A percentile compares a stretch with the other conserved stretches of the same genome.
Conservation (phyloP, 2,329 filamentous ascomycete genomes). For the Colletotrichum cordylinicola region DNA sequence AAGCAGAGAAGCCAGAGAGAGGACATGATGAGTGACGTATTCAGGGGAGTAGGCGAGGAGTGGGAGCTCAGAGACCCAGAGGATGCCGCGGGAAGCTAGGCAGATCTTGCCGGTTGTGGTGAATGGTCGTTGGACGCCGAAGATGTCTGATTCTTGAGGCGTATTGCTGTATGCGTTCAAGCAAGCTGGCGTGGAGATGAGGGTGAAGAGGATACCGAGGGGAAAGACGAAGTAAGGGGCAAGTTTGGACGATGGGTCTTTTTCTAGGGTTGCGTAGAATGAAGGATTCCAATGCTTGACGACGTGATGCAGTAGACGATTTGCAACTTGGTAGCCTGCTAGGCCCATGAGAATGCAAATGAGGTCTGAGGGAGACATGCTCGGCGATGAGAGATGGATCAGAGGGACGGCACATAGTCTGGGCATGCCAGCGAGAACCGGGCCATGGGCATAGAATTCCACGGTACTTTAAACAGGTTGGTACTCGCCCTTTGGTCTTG, state of each 20-base stretch:
- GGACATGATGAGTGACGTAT: conserved; percentile 17
- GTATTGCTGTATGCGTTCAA: conserved; percentile 1
- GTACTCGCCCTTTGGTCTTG: not conserved
- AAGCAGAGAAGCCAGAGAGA: conserved; percentile 8
- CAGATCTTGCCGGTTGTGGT: conserved; percentile 9
- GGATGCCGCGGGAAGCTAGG: conserved; percentile 1
- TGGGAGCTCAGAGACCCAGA: conserved; percentile 23
- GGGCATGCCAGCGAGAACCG: not conserved
- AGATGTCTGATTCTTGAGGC: not conserved
- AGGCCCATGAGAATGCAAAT: not conserved
- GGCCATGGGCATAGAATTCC: not conserved
- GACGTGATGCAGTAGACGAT: not conserved
- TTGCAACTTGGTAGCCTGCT: not conserved
- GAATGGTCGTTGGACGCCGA: not conserved
- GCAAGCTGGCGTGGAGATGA: conserved; percentile 5
- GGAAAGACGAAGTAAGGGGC: conserved; percentile 18
- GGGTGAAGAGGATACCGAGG: conserved; percentile 7
- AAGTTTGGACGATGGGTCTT: not conserved
- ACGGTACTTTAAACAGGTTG: not conserved
- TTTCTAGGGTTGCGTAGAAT: not conserved
- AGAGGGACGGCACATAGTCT: not conserved
- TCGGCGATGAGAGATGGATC: not conserved
- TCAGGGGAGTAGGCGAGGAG: conserved; percentile 13
- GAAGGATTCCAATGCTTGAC: not conserved
- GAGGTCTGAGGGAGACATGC: not conserved